A percentile compares a stretch with the other conserved stretches of the same genome.
Evolutionary conservation across 2,329 filamentous ascomycete genomes (phyloP).

Genomic region (Bimuria novae-zelandiae): DNA sequence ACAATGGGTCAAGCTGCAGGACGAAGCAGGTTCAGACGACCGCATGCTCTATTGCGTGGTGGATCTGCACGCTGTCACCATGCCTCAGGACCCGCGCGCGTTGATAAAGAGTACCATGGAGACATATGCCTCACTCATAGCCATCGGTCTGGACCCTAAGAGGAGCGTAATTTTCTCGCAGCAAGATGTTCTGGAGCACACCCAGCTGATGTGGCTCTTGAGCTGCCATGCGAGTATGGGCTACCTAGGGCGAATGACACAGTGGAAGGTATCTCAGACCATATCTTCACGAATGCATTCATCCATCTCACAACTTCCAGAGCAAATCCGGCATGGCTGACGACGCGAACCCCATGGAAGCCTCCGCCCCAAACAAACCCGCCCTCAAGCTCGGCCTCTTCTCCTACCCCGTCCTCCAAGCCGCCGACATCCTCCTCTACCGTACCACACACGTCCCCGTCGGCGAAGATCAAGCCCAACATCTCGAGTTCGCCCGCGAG

Average conservation of each 20-base stretch:
- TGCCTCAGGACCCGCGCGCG: slow-evolving; percentile 63
- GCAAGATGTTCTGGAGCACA: slow-evolving; percentile 74
- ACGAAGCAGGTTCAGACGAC: slow-evolving; percentile 60
- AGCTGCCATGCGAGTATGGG: slow-evolving; percentile 90
- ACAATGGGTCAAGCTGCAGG: slow-evolving; percentile 83
- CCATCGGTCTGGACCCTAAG: slow-evolving; percentile 80
- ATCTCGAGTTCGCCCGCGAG: slow-evolving; percentile 89
- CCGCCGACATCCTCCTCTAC: slow-evolving; percentile 86
- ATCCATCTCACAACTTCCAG: slow-evolving; percentile 15
- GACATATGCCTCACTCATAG: slow-evolving; percentile 78
- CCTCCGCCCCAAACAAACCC: slow-evolving; percentile 53
- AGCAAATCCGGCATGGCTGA: slow-evolving; percentile 72
- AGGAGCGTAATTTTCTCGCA: slow-evolving; percentile 82
- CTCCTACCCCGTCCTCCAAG: slow-evolving; percentile 93
- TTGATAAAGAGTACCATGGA: slow-evolving; percentile 71
- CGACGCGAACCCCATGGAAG: slow-evolving; percentile 61
- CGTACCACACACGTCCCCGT: slow-evolving; percentile 94
- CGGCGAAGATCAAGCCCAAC: slow-evolving; percentile 92
- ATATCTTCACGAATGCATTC: background rate
- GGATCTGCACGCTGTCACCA: slow-evolving; percentile 90
- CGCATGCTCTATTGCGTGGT: slow-evolving; percentile 84
- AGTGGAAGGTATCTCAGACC: slow-evolving; percentile 79
- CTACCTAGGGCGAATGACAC: slow-evolving; percentile 97
- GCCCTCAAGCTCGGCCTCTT: slow-evolving; percentile 86
- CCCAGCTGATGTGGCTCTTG: slow-evolving; percentile 96